Evolutionary conservation across 2,329 filamentous ascomycete species (phyloP).

Genomic region (Calonectria ilicicola): DNA sequence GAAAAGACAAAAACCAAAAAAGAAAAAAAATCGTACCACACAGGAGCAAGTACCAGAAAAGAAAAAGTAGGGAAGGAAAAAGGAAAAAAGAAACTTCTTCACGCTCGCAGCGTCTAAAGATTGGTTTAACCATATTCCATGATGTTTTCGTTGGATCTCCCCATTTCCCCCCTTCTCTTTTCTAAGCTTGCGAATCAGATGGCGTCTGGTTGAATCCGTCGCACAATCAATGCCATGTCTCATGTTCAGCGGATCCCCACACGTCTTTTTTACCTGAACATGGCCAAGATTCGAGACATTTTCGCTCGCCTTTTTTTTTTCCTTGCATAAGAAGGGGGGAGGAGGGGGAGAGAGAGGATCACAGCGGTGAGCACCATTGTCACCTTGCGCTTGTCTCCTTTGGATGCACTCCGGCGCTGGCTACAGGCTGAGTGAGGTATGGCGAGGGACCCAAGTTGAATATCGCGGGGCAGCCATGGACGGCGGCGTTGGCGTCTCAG

Average conservation of each 20-base stretch:
- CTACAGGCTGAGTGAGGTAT: background rate
- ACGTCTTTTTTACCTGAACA: background rate
- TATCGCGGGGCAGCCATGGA: background rate
- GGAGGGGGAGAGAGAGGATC: background rate
- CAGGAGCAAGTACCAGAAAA: background rate
- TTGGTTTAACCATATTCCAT: background rate
- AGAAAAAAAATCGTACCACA: too few species aligned
- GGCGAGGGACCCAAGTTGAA: background rate
- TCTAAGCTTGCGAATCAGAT: background rate
- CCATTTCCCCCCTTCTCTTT: background rate
- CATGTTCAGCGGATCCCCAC: background rate
- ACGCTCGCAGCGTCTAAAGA: background rate
- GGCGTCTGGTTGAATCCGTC: background rate
- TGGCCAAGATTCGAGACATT: slow-evolving; percentile 11
- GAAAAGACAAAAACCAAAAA: background rate
- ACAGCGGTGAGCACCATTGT: background rate
- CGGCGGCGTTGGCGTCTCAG: slow-evolving; percentile 3
- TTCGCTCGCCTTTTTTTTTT: slow-evolving; percentile 8
- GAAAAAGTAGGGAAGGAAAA: background rate
- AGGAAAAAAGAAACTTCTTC: background rate
- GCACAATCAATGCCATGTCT: slow-evolving; percentile 9
- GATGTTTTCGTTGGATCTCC: background rate
- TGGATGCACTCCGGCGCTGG: background rate
- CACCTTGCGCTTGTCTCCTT: background rate
- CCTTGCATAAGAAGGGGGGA: background rate